These are phyloP conservation scores for Scheffersomyces lignosus DNA, from an alignment of 805 yeast genomes.

Conservation along the genomic window DNA sequence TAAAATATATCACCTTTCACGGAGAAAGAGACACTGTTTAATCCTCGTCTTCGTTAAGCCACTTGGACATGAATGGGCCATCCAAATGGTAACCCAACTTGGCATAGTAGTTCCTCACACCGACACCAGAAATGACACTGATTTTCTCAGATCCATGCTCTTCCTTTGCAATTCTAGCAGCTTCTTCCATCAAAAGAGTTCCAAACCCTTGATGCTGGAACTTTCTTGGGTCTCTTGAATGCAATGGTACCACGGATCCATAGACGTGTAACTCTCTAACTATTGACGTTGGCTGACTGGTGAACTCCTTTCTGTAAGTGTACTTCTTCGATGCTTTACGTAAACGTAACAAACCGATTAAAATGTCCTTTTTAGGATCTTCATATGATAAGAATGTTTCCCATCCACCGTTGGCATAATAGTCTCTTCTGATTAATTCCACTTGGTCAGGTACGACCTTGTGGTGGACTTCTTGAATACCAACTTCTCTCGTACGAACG, in stretches of 20 bases:
- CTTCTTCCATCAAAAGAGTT: slow-evolving; percentile 96
- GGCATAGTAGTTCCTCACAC: slow-evolving; percentile 94
- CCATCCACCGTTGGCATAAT: slow-evolving; percentile 98
- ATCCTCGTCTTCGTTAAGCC: slow-evolving; percentile 12
- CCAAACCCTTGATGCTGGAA: slow-evolving; percentile 99
- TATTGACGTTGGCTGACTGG: slow-evolving; percentile 79
- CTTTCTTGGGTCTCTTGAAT: slow-evolving; percentile 94
- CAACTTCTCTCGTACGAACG: slow-evolving; percentile 96
- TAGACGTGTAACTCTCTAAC: slow-evolving; percentile 98
- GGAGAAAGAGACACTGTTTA: too few relatives aligned
- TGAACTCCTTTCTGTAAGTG: slow-evolving; percentile 88
- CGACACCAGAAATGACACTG: slow-evolving; percentile 95
- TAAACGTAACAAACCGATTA: slow-evolving; percentile 85
- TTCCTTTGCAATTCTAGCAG: slow-evolving; percentile 90
- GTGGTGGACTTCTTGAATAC: slow-evolving; percentile 97
- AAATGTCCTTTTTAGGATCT: slow-evolving; percentile 94
- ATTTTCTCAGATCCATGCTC: slow-evolving; percentile 93
- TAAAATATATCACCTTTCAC: too few relatives aligned
- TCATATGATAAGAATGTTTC: slow-evolving; percentile 95
- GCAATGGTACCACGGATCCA: slow-evolving; percentile 96
- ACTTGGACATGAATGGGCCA: slow-evolving; percentile 96
- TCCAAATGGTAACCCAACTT: slow-evolving; percentile 88
- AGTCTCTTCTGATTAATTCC: slow-evolving; percentile 91
- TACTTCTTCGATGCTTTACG: slow-evolving; percentile 86
- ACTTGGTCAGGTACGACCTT: slow-evolving; percentile 97